Evolutionary conservation across 2,329 filamentous ascomycete species (phyloP).

Genomic region (Claviceps sp.): DNA sequence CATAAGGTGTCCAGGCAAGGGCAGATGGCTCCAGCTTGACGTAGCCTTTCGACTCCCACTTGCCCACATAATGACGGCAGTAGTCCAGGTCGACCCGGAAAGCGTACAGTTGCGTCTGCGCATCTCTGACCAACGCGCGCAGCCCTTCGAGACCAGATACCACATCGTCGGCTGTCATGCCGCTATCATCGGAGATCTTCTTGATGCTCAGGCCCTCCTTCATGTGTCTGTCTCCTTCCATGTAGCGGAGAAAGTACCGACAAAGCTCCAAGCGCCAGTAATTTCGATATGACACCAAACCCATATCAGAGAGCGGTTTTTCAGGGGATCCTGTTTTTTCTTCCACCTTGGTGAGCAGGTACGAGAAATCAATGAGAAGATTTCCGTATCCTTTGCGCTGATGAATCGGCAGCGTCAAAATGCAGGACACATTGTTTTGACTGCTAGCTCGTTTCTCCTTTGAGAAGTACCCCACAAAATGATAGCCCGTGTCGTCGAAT

Average conservation of each 20-base stretch:
- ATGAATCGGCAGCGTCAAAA: conserved; percentile 88
- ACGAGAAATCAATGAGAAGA: conserved; percentile 95
- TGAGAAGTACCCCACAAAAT: conserved; percentile 98
- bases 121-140: conserved; percentile 78
- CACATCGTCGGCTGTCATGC: conserved; percentile 92
- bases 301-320: conserved; percentile 96
- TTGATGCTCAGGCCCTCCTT: conserved; percentile 44
- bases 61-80: conserved; percentile 74
- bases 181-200: conserved; percentile 74
- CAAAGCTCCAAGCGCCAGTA: conserved; percentile 91
- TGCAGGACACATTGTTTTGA: conserved; percentile 95
- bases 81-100: conserved; percentile 77
- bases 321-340: conserved; percentile 90
- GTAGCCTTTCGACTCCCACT: conserved; percentile 81
- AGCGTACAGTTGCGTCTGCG: conserved; percentile 76
- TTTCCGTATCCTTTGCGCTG: conserved; percentile 96
- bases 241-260: conserved; percentile 55
- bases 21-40: conserved; percentile 69
- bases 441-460: conserved; percentile 94
- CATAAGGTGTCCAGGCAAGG: conserved; percentile 89
- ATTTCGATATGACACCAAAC: conserved; percentile 88
- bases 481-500: conserved; percentile 80
- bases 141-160: conserved; percentile 86
- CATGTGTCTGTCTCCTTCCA: conserved; percentile 16
- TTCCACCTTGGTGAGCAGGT: conserved; percentile 85